These are phyloP conservation scores for Zasmidium angulare DNA, from an alignment of 2,329 filamentous ascomycete species.

Conservation along the genomic window DNA sequence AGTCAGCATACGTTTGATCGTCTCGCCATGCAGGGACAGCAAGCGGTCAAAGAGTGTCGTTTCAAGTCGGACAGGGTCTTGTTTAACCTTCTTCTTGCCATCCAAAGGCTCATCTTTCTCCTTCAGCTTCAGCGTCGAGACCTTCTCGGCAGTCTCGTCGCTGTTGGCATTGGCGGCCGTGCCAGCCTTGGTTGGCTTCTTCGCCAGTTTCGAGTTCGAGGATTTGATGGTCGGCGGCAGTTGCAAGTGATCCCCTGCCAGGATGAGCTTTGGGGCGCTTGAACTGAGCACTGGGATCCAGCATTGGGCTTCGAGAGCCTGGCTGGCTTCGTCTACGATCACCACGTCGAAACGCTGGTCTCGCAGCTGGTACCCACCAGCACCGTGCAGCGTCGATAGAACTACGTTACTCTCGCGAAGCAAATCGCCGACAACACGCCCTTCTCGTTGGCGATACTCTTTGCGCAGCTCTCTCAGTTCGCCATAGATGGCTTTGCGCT, in stretches of 20 bases:
- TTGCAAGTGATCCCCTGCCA: slow-evolving; percentile 93
- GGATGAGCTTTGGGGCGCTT: slow-evolving; percentile 75
- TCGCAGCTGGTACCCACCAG: slow-evolving; percentile 79
- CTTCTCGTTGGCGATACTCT: slow-evolving; percentile 79
- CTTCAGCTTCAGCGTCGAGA: slow-evolving; percentile 6
- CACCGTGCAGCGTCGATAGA: slow-evolving; percentile 86
- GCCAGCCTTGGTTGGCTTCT: slow-evolving; percentile 31
- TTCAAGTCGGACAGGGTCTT: slow-evolving; percentile 59
- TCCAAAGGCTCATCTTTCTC: slow-evolving; percentile 10
- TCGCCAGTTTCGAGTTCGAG: slow-evolving; percentile 46
- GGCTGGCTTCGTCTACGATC: slow-evolving; percentile 92
- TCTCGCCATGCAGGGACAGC: slow-evolving; percentile 73
- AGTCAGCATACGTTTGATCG: slow-evolving; percentile 91
- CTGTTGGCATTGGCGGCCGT: background rate
- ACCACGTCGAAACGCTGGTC: slow-evolving; percentile 86
- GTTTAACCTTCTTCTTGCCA: slow-evolving; percentile 33
- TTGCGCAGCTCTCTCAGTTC: slow-evolving; percentile 83
- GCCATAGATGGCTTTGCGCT: slow-evolving; percentile 76
- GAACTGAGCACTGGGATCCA: slow-evolving; percentile 78
- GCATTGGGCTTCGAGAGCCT: slow-evolving; percentile 93
- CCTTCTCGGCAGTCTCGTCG: slow-evolving; percentile 9
- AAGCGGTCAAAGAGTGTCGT: slow-evolving; percentile 92
- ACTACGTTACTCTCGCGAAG: slow-evolving; percentile 80
- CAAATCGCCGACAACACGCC: slow-evolving; percentile 73
- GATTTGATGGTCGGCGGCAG: slow-evolving; percentile 94